Base-by-base conservation (phyloP, 2,329 filamentous ascomycete genomes). In the Penicillium sp. region DNA sequence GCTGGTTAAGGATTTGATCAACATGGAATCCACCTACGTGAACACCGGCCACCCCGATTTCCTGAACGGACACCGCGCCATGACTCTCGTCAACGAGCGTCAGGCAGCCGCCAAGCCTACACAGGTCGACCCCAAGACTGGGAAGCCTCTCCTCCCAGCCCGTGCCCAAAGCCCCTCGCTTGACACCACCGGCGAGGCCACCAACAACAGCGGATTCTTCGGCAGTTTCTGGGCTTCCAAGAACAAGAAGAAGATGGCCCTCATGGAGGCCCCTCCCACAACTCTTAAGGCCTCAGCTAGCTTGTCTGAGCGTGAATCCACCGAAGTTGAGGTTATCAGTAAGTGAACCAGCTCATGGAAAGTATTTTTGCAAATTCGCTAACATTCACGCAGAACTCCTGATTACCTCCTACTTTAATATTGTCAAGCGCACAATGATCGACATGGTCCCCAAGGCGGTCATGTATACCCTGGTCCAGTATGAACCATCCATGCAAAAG, bases 161-260 rank as follows among this genome's bases (percentile, higher is more conserved):
- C 87, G 91, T 60, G 85, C 89, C 41, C 83, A 84, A 53, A 96
- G 88, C 70, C 94, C 91, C 8, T 88, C 87, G 37, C 78, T 91
- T 46, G 85, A 86, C 51, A 71, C 76, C 48, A 78, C 85, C 41
- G 76, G 79, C 17, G 76, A 78, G 35, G 77, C 76, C 28, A 75
- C 74, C 58, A 90, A 90, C 70, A 58, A 61, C n/a, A 80, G 83
- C 57, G 91, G 93, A 36, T 99, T 99, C 83, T 99, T 99, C 68
- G 94, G 94, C 65, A 96, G 90, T 69, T 99, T 99, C 84, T 99
- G 97, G 72, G 91, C 94, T 11, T 92, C 90, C 71, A 99, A 97
- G 85, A 99, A 97, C 80, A 99, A 97, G 87, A 99, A 99, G 88
- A 97, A 97, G 87, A 95, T 96, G 78, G 94, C 94, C n/a, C 92